A percentile compares a stretch with the other conserved stretches of the same genome.
phyloP scores from a whole-genome alignment of 192 early-diverging fungal species.

The Coemansia guatemalensis region DNA sequence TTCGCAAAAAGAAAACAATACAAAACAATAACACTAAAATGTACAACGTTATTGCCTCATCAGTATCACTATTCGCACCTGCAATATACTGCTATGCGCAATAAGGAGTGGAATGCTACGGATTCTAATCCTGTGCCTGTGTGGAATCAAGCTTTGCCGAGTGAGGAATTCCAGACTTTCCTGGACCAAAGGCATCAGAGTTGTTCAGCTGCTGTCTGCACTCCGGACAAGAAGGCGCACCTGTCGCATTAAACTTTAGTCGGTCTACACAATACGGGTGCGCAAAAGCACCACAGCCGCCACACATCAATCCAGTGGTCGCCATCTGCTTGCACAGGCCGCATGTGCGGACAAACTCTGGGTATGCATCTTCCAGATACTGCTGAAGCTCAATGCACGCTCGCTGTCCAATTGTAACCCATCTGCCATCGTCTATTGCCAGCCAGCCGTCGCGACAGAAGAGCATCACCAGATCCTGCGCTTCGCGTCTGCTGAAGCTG shows the following conservation, averaged over 20 bases:
- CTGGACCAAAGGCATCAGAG: constrained; percentile 27
- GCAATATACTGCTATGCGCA: no score
- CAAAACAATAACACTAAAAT: no score
- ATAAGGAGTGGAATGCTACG: no score
- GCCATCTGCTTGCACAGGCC: constrained; percentile 41
- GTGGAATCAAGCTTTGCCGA: background rate
- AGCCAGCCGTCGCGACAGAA: constrained; percentile 33
- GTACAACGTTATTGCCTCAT: no score
- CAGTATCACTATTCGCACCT: no score
- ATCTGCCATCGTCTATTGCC: constrained; percentile 2
- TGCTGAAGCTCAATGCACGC: constrained; percentile 38
- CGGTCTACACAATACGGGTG: constrained; percentile 40
- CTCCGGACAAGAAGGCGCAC: constrained; percentile 19
- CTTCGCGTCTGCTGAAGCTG: constrained; percentile 10
- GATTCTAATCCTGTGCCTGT: background rate
- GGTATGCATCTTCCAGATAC: constrained; percentile 23
- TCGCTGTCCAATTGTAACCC: constrained; percentile 22
- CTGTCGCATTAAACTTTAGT: background rate
- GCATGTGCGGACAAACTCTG: constrained; percentile 29
- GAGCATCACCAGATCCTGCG: constrained; percentile 16
- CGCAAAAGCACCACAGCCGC: constrained; percentile 16
- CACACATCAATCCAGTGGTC: constrained; percentile 26
- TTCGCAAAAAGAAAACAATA: no score
- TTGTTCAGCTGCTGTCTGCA: constrained; percentile 19
- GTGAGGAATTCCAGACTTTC: constrained; percentile 14